Conservation (phyloP, 331 rosid genomes). For the Saraca asoca region DNA sequence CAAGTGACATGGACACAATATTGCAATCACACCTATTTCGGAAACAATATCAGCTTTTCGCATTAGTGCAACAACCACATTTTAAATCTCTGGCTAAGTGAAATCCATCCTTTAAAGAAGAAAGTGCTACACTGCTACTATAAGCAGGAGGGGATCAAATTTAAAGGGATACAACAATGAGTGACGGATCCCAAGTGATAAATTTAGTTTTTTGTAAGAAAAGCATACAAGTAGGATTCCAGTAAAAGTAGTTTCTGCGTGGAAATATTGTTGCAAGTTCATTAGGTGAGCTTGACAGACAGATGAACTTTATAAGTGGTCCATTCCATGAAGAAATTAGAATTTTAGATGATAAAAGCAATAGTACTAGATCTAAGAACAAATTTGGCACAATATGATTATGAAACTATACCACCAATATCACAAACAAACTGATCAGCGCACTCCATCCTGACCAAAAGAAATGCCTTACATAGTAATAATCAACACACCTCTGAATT, state of each 20-base stretch:
- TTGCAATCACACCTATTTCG: no score
- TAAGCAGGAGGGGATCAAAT: conserved; percentile 8
- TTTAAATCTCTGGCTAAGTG: no score
- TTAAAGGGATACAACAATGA: neutral
- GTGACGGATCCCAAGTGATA: conserved; percentile 18
- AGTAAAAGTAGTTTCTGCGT: conserved; percentile 9
- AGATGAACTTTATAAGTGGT: conserved; percentile 20
- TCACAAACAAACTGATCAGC: conserved; percentile 69
- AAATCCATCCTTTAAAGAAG: neutral
- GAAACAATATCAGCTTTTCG: no score
- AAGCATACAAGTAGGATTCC: conserved; percentile 1
- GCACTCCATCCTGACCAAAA: conserved; percentile 62
- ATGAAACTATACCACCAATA: conserved; percentile 55
- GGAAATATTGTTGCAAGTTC: conserved; percentile 5
- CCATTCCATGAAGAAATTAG: conserved; percentile 32
- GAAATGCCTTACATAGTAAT: conserved; percentile 48
- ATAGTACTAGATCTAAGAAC: conserved; percentile 35
- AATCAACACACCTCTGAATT: conserved; percentile 74
- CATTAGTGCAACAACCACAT: no score
- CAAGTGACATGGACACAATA: no score
- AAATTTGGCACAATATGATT: conserved; percentile 50
- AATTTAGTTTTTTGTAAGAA: conserved; percentile 13
- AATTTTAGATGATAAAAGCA: conserved; percentile 41
- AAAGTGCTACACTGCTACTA: neutral
- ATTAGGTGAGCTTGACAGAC: neutral